These are phyloP conservation scores for Carallia brachiata DNA, from an alignment of 345 rosid genomes.

Conservation along the genomic window DNA sequence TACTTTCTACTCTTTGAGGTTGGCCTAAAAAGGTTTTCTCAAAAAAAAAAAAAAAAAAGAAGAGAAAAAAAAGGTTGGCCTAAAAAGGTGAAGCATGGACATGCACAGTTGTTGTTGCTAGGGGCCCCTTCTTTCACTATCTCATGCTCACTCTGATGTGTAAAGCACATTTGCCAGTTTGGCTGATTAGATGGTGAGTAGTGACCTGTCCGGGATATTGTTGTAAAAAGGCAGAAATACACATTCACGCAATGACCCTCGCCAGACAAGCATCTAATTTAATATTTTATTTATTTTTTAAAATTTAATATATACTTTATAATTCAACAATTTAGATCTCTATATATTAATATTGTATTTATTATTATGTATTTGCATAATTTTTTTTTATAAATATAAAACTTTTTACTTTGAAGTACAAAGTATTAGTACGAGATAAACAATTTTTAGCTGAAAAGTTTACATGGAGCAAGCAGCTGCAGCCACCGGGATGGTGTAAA, in stretches of 20 bases:
- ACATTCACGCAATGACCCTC: no score
- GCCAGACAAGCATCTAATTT: no score
- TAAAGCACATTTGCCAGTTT: constrained; percentile 16
- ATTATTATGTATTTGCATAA: no score
- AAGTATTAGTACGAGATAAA: not conserved
- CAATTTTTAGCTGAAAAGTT: not conserved
- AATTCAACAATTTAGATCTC: no score
- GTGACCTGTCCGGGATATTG: not conserved
- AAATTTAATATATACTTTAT: no score
- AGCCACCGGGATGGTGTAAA: no score
- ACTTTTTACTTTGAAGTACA: not conserved
- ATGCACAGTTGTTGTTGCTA: constrained; percentile 10
- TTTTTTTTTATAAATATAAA: not conserved
- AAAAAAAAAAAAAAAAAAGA: no score
- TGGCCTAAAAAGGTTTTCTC: not conserved
- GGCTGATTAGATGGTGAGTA: constrained; percentile 11
- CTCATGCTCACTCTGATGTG: constrained; percentile 7
- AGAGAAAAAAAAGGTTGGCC: not conserved
- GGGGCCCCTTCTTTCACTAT: not conserved
- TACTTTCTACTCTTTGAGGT: constrained; percentile 14
- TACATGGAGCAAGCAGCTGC: no score
- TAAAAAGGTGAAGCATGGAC: constrained; percentile 2
- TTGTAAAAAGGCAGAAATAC: not conserved
- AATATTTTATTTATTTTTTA: no score
- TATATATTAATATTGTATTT: no score